Conservation (phyloP, 257 asterid genomes). For the Voacanga thouarsii region DNA sequence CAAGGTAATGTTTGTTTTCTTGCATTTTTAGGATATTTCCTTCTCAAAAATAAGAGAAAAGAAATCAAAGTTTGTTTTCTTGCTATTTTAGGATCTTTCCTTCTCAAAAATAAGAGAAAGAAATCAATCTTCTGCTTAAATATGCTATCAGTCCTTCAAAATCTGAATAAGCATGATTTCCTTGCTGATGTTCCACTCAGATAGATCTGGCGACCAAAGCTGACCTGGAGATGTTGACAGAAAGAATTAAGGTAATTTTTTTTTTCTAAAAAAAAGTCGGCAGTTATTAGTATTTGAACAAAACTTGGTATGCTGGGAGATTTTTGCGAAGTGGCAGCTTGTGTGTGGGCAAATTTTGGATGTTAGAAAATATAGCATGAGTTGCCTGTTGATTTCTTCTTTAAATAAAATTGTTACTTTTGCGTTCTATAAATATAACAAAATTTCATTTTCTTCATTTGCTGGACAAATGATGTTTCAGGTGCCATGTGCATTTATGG, state of each 20-base stretch:
- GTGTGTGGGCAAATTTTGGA: not conserved
- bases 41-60: not conserved
- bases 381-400: not conserved
- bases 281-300: not conserved
- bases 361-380: not conserved
- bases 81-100: not conserved
- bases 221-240: slow-evolving; percentile 61
- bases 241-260: slow-evolving; percentile 58
- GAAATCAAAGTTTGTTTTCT: slow-evolving; percentile 5
- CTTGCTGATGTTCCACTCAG: slow-evolving; percentile 38
- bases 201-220: slow-evolving; percentile 73
- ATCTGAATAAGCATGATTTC: slow-evolving; percentile 12
- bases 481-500: not conserved
- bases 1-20: slow-evolving; percentile 40
- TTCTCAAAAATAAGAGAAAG: not conserved
- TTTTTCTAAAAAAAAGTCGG: no score
- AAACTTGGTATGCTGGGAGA: not conserved
- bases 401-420: not conserved
- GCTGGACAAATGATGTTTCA: not conserved
- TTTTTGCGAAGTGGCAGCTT: not conserved
- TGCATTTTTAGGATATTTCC: not conserved
- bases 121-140: not conserved
- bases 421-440: not conserved
- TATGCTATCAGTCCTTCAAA: slow-evolving; percentile 18
- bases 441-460: not conserved